Evolutionary conservation across 495 filamentous ascomycete genomes (phyloP).

Genomic region (Aspergillus sparsus): DNA sequence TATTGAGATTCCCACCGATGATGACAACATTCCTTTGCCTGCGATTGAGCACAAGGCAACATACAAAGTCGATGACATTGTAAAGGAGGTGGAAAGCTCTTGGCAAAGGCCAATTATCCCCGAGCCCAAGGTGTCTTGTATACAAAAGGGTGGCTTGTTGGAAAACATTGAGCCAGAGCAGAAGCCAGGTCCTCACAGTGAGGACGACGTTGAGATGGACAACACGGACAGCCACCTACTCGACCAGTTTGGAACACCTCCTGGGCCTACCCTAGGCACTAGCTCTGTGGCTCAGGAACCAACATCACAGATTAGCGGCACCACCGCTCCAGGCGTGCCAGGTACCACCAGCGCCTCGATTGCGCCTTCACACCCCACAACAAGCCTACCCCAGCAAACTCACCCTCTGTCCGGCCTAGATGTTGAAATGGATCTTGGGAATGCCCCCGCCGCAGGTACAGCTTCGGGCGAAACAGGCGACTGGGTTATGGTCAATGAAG

Average conservation of each 20-base stretch:
- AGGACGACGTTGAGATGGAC: constrained; percentile 67
- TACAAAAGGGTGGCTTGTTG: constrained; percentile 71
- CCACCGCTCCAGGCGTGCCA: constrained; percentile 7
- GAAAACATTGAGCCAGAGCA: constrained; percentile 56
- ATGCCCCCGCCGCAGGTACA: constrained; percentile 30
- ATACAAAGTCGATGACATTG: constrained; percentile 61
- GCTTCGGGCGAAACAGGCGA: constrained; percentile 50
- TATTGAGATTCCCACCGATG: constrained; percentile 49
- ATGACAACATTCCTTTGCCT: constrained; percentile 44
- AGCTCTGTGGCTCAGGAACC: constrained; percentile 10
- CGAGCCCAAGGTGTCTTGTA: constrained; percentile 63
- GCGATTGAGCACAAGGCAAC: constrained; percentile 47
- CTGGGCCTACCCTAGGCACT: constrained; percentile 27
- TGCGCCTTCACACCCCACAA: constrained; percentile 27
- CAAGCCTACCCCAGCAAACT: constrained; percentile 13
- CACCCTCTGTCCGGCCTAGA: constrained; percentile 27
- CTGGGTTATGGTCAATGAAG: constrained; percentile 62
- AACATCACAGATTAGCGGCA: constrained; percentile 10
- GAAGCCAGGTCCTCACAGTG: constrained; percentile 47
- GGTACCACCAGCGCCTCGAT: constrained; percentile 16
- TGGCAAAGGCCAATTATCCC: constrained; percentile 57
- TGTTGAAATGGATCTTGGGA: constrained; percentile 49
- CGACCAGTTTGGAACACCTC: constrained; percentile 61
- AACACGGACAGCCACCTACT: constrained; percentile 59
- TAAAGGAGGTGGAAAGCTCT: constrained; percentile 56